Evolutionary conservation across 371 early-diverging fungal species (phyloP).

Genomic region (Apophysomyces variabilis): DNA sequence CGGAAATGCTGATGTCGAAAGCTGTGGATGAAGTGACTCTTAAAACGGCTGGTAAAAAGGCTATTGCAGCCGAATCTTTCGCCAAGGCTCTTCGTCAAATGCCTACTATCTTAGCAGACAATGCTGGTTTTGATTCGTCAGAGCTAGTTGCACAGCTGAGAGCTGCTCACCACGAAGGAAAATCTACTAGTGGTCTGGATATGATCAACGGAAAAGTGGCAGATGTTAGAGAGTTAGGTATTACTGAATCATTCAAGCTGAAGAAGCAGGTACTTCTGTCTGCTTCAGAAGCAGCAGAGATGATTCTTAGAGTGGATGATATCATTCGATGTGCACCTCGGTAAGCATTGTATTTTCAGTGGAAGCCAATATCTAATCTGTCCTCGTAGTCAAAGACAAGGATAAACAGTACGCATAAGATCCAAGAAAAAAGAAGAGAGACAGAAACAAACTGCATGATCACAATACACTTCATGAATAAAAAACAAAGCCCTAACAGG

Average conservation of each 20-base stretch:
- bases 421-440: background rate
- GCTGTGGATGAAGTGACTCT: conserved; percentile 94
- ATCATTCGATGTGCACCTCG: conserved; percentile 97
- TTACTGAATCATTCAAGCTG: conserved; percentile 98
- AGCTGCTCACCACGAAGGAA: conserved; percentile 91
- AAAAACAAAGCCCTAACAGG: too few relatives aligned
- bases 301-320: conserved; percentile 99
- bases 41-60: conserved; percentile 92
- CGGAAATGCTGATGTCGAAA: conserved; percentile 98
- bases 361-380: background rate
- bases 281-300: conserved; percentile 99
- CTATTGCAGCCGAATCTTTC: conserved; percentile 98
- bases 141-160: conserved; percentile 92
- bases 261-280: conserved; percentile 97
- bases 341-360: conserved; percentile 17
- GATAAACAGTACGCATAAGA: conserved; percentile 11
- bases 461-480: background rate
- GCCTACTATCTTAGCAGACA: conserved; percentile 98
- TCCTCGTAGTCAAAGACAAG: conserved; percentile 21
- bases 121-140: conserved; percentile 98
- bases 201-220: conserved; percentile 85
- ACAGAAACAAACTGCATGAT: background rate
- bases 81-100: conserved; percentile 96
- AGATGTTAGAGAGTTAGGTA: conserved; percentile 88
- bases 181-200: conserved; percentile 86